Base-by-base conservation (phyloP, 192 early-diverging fungal species). In the Umbelopsis sp. region DNA sequence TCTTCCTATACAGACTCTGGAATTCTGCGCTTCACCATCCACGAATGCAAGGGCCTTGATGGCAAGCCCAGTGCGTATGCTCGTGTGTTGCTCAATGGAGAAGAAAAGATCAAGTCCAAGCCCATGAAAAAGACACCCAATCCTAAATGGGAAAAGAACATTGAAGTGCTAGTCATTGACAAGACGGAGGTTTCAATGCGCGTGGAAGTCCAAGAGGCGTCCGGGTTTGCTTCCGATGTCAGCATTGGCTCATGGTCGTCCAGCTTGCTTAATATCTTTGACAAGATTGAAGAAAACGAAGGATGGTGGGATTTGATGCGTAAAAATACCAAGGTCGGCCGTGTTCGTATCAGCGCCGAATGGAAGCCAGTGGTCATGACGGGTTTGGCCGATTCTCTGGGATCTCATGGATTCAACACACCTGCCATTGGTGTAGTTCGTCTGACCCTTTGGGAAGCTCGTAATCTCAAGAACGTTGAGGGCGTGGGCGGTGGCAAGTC, bases 291-390 rank as follows among this genome's bases (percentile, higher is more conserved):
- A 37, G n/a, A 64, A 13, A 71, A 74, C 13, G 68, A 64, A 16
- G 71, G 73, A n/a, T 76, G 78, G 74, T 79, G 76, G 35, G 66
- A 58, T 52, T 9, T 82, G 15, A 45, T 23, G 25, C n/a, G 49
- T 35, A 66, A 73, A 25, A n/a, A 25, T 1, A 20, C 67, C 15
- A 27, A 30, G 16, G 18, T n/a, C 37, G 78, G 74, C 25, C 72
- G 73, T 51, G 2, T 79, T 23, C 75, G 67, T 35, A 52, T 82
- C 20, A 70, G 67, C 21, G 47, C 68, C 16, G 35, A 73, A 72
- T 97, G 91, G 89, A 89, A 87, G 46, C 93, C 93, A 3, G 75
- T 94, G 13, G 78, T 93, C 53, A 82, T 93, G 80, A 82, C 87
- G 46, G 80, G 81, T 33, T 46, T 71, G 3, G 44, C 67, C 45